Evolutionary conservation across 345 rosid species (phyloP), one percentile per base, ranked within the genome.

Genomic region (Nephelium lappaceum): DNA sequence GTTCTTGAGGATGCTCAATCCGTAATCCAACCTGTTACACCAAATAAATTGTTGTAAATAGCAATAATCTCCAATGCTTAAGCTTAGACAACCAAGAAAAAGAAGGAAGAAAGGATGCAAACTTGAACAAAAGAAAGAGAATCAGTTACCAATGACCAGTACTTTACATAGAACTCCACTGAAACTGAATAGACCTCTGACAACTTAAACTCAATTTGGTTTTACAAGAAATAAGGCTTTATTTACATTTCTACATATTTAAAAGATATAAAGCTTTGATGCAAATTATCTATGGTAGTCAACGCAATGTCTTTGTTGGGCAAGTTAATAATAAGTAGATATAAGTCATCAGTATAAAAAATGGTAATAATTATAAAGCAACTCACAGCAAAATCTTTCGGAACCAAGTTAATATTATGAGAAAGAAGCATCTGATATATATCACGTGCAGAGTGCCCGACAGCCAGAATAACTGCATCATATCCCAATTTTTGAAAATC

Each of bases 361-460:
- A 27, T 45, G 14, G 41, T 60, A 69, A 45, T 7, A n/a, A 60
- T 21, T 2, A 71, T 0, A 36, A 74, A 70, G 53, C 55, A 79
- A 88, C 98, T 87, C 79, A 95, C 99, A 24, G 98, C 88, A 84
- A 95, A 93, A 85, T 93, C 97, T 88, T 95, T 93, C 55, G 95
- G 97, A 51, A 83, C 84, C 87, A 95, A 74, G 71, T 90, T 90
- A 38, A 91, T 77, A 80, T 92, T 87, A 82, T 89, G 99, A 78
- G 95, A 88, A 86, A 89, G 93, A 88, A 95, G 97, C 94, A 90
- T 93, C 72, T 91, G 91, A 85, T 95, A 95, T 58, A 87, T 77
- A 78, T 93, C 99, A 78, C 97, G 97, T 72, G 98, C 99, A 84
- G 99, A 95, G 86, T 95, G 99, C 76, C 98, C 99, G 73, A 92